Evolutionary conservation across 1,284 basidiomycete genomes (phyloP).

Genomic region (Sporisorium reilianum): DNA sequence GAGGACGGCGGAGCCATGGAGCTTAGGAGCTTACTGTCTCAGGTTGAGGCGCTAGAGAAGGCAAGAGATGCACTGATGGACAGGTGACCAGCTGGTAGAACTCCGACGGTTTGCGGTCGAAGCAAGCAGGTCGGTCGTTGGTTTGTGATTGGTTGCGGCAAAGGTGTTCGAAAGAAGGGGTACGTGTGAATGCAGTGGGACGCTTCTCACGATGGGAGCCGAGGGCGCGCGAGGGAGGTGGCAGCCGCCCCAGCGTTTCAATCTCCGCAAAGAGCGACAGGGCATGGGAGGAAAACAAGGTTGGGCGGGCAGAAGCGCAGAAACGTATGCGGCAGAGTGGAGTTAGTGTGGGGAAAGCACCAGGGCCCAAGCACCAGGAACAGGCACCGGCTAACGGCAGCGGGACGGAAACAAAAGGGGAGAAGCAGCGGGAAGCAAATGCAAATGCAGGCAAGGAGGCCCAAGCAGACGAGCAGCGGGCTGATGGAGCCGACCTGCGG

Average conservation of each 20-base stretch:
- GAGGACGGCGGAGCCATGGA: not conserved
- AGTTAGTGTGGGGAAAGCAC: not conserved
- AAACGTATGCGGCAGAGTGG: not conserved
- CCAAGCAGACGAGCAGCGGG: not conserved
- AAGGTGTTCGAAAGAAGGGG: not conserved
- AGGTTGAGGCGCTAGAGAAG: not conserved
- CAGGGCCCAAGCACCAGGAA: not conserved
- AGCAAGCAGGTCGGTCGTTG: not conserved
- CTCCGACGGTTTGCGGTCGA: not conserved
- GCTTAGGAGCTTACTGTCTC: not conserved
- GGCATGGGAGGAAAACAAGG: not conserved
- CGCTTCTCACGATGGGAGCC: not conserved
- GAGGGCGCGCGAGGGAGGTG: not conserved
- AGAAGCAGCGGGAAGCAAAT: too few species aligned
- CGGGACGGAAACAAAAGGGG: too few species aligned
- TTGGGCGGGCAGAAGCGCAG: not conserved
- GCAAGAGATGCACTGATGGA: constrained; percentile 6
- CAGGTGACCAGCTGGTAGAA: constrained; percentile 3
- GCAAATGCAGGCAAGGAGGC: not conserved
- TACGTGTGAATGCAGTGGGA: not conserved
- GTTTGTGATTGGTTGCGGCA: not conserved
- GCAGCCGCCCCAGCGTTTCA: not conserved
- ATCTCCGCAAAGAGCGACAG: not conserved
- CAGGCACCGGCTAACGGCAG: too few species aligned
- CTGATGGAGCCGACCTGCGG: not conserved